Conservation (phyloP, 2,329 filamentous ascomycete genomes). For the Dothistroma pini region DNA sequence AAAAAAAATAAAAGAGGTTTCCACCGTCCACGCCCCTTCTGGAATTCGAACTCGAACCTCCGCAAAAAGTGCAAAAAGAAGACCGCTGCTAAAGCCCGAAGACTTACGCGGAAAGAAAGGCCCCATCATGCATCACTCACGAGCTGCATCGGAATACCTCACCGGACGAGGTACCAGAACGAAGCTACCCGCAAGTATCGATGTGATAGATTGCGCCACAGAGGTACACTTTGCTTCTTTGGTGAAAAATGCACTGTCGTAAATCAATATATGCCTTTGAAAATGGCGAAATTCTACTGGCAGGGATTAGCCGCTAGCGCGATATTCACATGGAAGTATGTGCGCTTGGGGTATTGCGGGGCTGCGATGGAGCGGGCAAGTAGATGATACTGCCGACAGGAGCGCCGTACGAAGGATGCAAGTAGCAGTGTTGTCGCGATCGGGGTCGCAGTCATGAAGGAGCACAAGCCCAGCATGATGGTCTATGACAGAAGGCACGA, state of each 20-base stretch:
- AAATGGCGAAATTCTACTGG: not conserved
- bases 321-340: not conserved
- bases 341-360: too few relatives aligned
- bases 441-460: too few relatives aligned
- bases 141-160: not conserved
- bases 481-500: too few relatives aligned
- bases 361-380: too few relatives aligned
- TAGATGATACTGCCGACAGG: too few relatives aligned
- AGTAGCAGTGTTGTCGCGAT: too few relatives aligned
- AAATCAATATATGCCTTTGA: not conserved
- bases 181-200: not conserved
- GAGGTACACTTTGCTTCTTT: not conserved
- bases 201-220: not conserved
- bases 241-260: not conserved
- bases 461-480: too few relatives aligned
- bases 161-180: too few relatives aligned
- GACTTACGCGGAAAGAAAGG: not conserved
- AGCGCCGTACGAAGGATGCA: too few relatives aligned
- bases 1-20: not conserved
- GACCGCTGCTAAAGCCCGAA: not conserved
- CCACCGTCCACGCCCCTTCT: not conserved
- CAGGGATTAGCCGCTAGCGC: not conserved
- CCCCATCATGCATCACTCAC: not conserved
- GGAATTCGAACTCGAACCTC: not conserved
- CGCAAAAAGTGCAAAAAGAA: not conserved